Evolutionary conservation across 1,284 basidiomycete species (phyloP).

Genomic region (Microbotryum lychnidis-dioicae): DNA sequence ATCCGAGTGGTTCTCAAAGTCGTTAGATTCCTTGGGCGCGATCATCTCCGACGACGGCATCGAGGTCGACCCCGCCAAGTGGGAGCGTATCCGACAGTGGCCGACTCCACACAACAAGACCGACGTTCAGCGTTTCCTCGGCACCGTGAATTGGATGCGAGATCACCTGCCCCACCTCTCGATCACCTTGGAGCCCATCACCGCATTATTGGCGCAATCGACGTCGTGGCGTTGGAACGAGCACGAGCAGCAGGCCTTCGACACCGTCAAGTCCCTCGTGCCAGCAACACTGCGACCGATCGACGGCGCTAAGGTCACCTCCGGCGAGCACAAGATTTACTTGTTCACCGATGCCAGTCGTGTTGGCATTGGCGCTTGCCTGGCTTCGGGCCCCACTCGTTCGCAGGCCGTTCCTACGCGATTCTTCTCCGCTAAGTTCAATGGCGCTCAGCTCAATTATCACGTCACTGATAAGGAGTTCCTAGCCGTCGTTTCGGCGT

Average conservation of each 20-base stretch:
- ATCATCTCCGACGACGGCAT: constrained; percentile 37
- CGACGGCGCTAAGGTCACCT: constrained; percentile 28
- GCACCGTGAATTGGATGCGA: constrained; percentile 43
- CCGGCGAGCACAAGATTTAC: constrained; percentile 41
- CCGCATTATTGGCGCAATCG: constrained; percentile 39
- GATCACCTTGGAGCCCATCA: constrained; percentile 15
- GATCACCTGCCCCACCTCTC: constrained; percentile 43
- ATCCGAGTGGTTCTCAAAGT: constrained; percentile 30
- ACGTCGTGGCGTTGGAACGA: too few relatives aligned
- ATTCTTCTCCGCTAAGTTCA: constrained; percentile 25
- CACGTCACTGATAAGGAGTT: constrained; percentile 16
- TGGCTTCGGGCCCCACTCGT: constrained; percentile 35
- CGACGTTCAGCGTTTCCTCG: constrained; percentile 45
- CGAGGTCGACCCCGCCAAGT: constrained; percentile 36
- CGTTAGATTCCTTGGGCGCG: constrained; percentile 38
- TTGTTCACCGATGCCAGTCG: constrained; percentile 45
- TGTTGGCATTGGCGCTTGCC: constrained; percentile 42
- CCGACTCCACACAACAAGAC: constrained; percentile 37
- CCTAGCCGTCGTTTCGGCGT: constrained; percentile 5
- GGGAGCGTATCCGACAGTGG: constrained; percentile 32
- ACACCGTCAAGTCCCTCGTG: constrained; percentile 38
- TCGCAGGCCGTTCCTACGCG: constrained; percentile 10
- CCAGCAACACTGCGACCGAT: constrained; percentile 39
- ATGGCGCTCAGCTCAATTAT: constrained; percentile 14
- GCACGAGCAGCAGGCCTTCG: constrained; percentile 33